Percentiles rank a stretch among this genome's conserved stretches.
These are phyloP conservation scores for Fusarium fujikuroi DNA, from an alignment of 2,329 filamentous ascomycete genomes.

Conservation along the genomic window DNA sequence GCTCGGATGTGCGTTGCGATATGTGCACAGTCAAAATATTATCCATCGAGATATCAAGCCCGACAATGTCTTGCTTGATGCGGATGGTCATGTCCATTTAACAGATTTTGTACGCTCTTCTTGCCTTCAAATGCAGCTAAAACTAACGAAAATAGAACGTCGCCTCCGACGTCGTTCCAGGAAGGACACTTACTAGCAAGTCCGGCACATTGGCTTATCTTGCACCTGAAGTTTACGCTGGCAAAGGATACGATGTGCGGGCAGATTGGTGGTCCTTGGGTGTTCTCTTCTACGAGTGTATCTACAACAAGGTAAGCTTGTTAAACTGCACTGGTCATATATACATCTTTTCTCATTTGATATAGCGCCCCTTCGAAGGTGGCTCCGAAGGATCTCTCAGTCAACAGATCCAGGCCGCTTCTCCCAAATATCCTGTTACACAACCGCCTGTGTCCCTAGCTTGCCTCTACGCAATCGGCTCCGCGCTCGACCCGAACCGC, in stretches of 20 bases:
- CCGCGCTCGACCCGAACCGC: conserved; percentile 83
- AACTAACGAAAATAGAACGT: conserved; percentile 75
- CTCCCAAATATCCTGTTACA: conserved; percentile 90
- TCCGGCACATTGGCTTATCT: conserved; percentile 96
- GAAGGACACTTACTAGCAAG: conserved; percentile 89
- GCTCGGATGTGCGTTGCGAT: conserved; percentile 88
- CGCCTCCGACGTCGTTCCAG: conserved; percentile 88
- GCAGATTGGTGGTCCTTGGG: conserved; percentile 99
- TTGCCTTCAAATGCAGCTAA: background rate
- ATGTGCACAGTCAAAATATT: conserved; percentile 86
- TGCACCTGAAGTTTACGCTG: conserved; percentile 93
- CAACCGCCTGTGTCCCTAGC: conserved; percentile 88
- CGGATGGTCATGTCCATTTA: conserved; percentile 93
- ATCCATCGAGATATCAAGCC: conserved; percentile 93
- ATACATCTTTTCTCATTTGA: conserved; percentile 18
- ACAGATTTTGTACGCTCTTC: conserved; percentile 85
- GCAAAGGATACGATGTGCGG: conserved; percentile 86
- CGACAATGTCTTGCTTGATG: conserved; percentile 88
- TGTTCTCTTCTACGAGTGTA: conserved; percentile 99
- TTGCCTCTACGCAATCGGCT: conserved; percentile 89
- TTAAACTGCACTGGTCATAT: background rate
- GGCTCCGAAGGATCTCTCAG: conserved; percentile 84
- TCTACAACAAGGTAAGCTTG: conserved; percentile 88
- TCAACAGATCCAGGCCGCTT: conserved; percentile 81
- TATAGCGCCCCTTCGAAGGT: conserved; percentile 89